Conservation (phyloP, 768 basidiomycete species). For the Phaffia australis region DNA sequence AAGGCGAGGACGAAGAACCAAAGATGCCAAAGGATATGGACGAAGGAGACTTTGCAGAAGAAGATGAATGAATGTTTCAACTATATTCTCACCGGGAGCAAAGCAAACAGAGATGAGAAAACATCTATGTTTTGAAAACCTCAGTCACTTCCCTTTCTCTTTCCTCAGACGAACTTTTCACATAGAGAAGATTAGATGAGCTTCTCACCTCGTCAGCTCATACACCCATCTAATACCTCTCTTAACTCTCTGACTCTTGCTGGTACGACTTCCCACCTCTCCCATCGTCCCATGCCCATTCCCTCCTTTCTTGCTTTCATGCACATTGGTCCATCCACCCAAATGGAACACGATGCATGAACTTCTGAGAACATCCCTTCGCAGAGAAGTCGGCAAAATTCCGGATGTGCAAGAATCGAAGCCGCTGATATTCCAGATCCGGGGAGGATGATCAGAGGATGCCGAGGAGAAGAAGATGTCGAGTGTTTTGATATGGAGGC, state of each 20-base stretch:
- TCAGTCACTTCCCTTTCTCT: slow-evolving; percentile 8
- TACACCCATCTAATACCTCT: slow-evolving; percentile 1
- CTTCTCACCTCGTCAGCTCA: background rate
- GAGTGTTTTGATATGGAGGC: background rate
- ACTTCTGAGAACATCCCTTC: slow-evolving; percentile 55
- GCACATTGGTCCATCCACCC: slow-evolving; percentile 49
- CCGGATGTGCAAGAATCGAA: slow-evolving; percentile 40
- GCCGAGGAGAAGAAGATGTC: background rate
- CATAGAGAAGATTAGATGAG: no score
- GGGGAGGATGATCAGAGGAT: slow-evolving; percentile 47
- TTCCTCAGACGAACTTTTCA: background rate
- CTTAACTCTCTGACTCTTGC: slow-evolving; percentile 41
- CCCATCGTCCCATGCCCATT: slow-evolving; percentile 64
- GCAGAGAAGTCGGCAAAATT: slow-evolving; percentile 46
- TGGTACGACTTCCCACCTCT: slow-evolving; percentile 54
- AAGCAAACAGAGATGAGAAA: slow-evolving; percentile 14
- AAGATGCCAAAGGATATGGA: slow-evolving; percentile 88
- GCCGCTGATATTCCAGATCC: slow-evolving; percentile 62
- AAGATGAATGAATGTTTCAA: slow-evolving; percentile 3
- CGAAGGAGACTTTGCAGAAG: slow-evolving; percentile 41
- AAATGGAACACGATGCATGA: slow-evolving; percentile 62
- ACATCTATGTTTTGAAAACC: slow-evolving; percentile 7
- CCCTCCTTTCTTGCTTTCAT: slow-evolving; percentile 43
- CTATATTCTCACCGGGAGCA: background rate
- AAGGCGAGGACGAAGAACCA: slow-evolving; percentile 86